Conservation (phyloP, 768 basidiomycete species). For the Daedaleopsis nitida region DNA sequence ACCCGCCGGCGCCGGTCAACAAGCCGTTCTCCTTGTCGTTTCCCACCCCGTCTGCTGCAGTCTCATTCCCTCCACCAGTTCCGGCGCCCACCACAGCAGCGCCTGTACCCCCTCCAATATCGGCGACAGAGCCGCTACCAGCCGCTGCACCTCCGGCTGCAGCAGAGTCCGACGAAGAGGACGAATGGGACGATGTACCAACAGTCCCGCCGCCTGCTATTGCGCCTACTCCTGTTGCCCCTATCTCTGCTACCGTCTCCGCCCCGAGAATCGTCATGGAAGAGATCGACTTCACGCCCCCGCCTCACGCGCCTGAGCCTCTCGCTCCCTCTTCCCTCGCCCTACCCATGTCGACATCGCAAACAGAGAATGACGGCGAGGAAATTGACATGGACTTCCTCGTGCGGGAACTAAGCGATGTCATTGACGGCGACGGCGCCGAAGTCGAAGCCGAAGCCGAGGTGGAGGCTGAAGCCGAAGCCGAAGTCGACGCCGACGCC, state of each 20-base stretch:
- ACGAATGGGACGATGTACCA: conserved; percentile 30
- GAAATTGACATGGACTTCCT: conserved; percentile 26
- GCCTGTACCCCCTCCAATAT: background rate
- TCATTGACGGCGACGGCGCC: conserved; percentile 4
- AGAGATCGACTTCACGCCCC: conserved; percentile 24
- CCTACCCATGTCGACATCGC: background rate
- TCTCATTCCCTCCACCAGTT: conserved; percentile 20
- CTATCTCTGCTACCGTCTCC: conserved; percentile 1
- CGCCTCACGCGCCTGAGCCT: conserved; percentile 13
- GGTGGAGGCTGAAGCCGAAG: conserved; percentile 17
- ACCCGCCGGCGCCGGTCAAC: conserved; percentile 14
- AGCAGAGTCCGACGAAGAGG: conserved; percentile 27
- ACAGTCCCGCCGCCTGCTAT: conserved; percentile 5
- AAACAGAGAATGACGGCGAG: conserved; percentile 19
- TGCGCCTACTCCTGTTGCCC: background rate
- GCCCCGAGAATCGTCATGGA: conserved; percentile 27
- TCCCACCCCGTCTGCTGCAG: conserved; percentile 2
- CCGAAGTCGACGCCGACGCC: conserved; percentile 8
- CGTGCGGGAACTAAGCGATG: conserved; percentile 19
- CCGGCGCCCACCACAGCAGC: background rate
- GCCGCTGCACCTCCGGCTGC: conserved; percentile 4
- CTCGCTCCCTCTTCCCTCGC: background rate
- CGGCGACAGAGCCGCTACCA: conserved; percentile 5
- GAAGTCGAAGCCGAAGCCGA: conserved; percentile 12
- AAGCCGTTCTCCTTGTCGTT: conserved; percentile 18